Conservation (phyloP, 2,329 filamentous ascomycete species). For the Monilinia vaccinii-corymbosi region DNA sequence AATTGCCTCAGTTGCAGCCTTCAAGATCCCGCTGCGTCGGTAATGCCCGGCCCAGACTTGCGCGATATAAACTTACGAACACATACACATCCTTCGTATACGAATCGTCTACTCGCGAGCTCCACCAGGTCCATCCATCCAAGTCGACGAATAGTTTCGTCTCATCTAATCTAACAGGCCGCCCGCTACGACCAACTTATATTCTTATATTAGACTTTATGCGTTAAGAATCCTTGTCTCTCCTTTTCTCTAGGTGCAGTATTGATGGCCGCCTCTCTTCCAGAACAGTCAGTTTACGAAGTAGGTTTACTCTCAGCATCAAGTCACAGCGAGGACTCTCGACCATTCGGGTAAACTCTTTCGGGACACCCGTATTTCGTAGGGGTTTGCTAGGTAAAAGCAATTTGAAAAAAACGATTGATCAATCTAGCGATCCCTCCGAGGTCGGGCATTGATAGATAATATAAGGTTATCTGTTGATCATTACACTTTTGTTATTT, state of each 20-base stretch:
- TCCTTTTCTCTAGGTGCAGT: not conserved
- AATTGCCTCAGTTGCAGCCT: no score
- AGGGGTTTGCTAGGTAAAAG: not conserved
- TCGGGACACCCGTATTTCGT: no score
- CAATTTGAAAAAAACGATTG: not conserved
- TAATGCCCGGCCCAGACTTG: no score
- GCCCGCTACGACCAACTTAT: constrained; percentile 6
- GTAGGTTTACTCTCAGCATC: not conserved
- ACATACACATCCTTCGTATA: no score
- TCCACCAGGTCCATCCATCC: no score
- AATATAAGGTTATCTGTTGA: not conserved
- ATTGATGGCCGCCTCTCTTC: not conserved
- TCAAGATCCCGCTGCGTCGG: no score
- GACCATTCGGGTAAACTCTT: no score
- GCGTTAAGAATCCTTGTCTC: not conserved
- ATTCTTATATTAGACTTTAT: no score
- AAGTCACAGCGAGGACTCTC: not conserved
- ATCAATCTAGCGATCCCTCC: not conserved
- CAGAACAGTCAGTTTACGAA: not conserved
- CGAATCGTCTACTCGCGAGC: no score
- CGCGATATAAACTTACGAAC: no score
- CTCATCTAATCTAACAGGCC: not conserved
- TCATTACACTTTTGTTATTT: not conserved
- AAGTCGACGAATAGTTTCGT: no score
- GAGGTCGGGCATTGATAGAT: not conserved